Base-by-base conservation (phyloP, 225 moss, liverwort and hornwort species). In the Sphagnum contortum region DNA sequence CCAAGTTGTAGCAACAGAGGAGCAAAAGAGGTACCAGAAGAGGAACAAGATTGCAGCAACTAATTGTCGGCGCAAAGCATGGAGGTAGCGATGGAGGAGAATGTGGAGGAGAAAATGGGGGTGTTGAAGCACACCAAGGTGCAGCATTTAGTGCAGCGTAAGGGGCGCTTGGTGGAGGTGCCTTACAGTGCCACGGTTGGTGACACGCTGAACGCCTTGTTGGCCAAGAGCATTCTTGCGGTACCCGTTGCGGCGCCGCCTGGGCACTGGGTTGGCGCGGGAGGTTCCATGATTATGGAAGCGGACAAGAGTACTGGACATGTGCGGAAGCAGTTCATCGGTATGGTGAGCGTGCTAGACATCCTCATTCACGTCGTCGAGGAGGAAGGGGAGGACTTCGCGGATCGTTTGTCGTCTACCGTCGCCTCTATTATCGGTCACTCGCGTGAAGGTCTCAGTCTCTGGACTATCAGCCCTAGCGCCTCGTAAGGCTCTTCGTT, bases 221-320 rank as follows among this genome's bases (percentile, higher is more conserved):
- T 88, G 4, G 84, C 87, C 1, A 86, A 96, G 63, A 87, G 81
- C 29, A 92, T 96, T 57, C 62, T 88, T 45, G 95, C 95, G 2
- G 92, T 96, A 71, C 88, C 85, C 8, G 92, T 96, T 48, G 95
- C 95, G 45, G 90, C 95, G 3, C 95, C 95, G 6, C 95, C 90
- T 4, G 92, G 95, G 2, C 89, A 88, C 52, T 96, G 95, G 95
- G 92, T 96, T 29, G 95, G 92, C 59, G 95, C 95, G 11, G 92
- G 95, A 44, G 95, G 95, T 4, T 84, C 90, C 57, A 86, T 83
- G 80, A 96, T 96, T 60, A 11, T 90, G 78, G 95, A 96, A 82
- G 88, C 92, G 0, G 95, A 96, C 7, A 78, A 69, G 73, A 75
- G 44, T 2, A 92, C 92, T 3, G 95, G 95, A 54, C 71, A 64